Base-by-base conservation (phyloP, 2,329 filamentous ascomycete genomes). In the Teratosphaeria pseudoeucalypti region DNA sequence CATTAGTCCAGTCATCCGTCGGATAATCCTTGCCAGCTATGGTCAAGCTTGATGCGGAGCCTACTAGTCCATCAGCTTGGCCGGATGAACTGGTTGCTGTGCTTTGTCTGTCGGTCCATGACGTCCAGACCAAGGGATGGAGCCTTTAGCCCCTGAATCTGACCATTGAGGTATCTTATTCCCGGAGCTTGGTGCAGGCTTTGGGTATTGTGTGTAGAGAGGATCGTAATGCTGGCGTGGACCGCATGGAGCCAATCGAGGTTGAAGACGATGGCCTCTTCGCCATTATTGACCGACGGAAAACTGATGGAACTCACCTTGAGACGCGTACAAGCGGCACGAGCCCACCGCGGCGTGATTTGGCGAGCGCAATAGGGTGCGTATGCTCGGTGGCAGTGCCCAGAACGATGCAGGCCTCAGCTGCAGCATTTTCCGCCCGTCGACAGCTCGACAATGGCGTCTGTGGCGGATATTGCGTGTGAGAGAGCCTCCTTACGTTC, bases 1-100 rank as follows among this genome's bases (percentile, higher is more conserved):
- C 81, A 74, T 99, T 99, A 74, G 88, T 94, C 88, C 90, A 96
- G 57, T 81, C 74, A 71, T 97, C 91, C 19, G 82, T 86, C 19
- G 76, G 70, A 73, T 91, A 91, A 10, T 74, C 76, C 62, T 79
- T 80, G 64, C 82, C 86, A 66, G 86, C 82, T 63, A 94, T 81
- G 11, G 76, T 79, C 63, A 73, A 52, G 14, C 88, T 74, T 19
- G 58, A 54, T 54, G 34, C 32, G 68, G 34, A 71, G 32, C 29
- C 47, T 52, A 54, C 57, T 54, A 57, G 54, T 34, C 14, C 52
- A 54, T 54, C 43, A 49, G 43, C 43, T 49, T 6, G 43, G 43
- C n/a, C 43, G 43, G 6, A 49, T 19, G 19, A 10, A 10, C n/a
- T n/a, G 9, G 16, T 19, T 49, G 19, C 9, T 49, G n/a, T n/a